Conservation (phyloP, 345 rosid species). For the Bruguiera parviflora region DNA sequence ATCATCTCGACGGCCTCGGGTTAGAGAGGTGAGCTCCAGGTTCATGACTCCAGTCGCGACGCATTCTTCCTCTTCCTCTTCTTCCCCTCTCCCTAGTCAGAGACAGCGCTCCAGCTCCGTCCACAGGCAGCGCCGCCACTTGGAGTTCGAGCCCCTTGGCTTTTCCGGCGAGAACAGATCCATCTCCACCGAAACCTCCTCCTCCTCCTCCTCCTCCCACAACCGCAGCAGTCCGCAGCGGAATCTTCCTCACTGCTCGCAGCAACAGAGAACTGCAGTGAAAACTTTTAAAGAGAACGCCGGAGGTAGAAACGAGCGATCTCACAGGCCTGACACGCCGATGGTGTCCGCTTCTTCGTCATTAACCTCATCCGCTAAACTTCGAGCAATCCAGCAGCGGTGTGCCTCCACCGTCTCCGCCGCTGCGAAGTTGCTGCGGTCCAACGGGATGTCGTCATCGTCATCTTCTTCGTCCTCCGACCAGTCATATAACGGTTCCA, state of each 20-base stretch:
- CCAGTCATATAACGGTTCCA: too few relatives aligned
- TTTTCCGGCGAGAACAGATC: too few relatives aligned
- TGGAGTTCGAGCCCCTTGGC: conserved; percentile 23
- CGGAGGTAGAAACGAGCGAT: conserved; percentile 20
- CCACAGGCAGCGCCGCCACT: conserved; percentile 48
- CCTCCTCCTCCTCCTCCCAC: conserved; percentile 16
- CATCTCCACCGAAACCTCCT: conserved; percentile 20
- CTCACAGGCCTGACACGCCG: conserved; percentile 35
- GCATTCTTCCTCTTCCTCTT: conserved; percentile 5
- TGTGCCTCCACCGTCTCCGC: conserved; percentile 34
- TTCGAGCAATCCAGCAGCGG: conserved; percentile 29
- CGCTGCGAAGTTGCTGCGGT: conserved; percentile 63
- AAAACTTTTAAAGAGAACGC: conserved; percentile 34
- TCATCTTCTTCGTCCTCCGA: conserved; percentile 1
- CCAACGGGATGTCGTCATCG: conserved; percentile 31
- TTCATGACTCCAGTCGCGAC: conserved; percentile 21
- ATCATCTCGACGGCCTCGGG: conserved; percentile 14
- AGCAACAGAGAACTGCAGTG: background rate
- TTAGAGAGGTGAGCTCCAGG: conserved; percentile 20
- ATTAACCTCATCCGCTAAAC: conserved; percentile 25
- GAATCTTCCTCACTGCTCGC: background rate
- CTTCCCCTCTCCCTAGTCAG: conserved; percentile 29
- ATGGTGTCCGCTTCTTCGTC: conserved; percentile 6
- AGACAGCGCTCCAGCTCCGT: conserved; percentile 39
- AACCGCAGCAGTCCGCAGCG: conserved; percentile 14